Evolutionary conservation across 768 basidiomycete genomes (phyloP).

Genomic region (Gymnopilus junonius): DNA sequence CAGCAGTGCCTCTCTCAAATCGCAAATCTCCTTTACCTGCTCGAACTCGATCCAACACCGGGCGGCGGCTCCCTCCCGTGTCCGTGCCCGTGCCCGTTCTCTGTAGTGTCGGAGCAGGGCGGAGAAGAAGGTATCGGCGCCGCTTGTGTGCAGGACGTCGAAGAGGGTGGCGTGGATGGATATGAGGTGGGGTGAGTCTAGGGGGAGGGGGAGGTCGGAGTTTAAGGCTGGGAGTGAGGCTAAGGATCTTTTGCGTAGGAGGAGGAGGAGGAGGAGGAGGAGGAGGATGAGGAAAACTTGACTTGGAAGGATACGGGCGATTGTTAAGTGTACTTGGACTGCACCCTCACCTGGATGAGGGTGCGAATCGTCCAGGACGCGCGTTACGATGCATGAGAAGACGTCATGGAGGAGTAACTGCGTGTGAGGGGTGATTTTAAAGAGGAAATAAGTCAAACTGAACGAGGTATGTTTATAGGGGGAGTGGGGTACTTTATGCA

Average conservation of each 20-base stretch:
- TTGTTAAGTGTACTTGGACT: neutral
- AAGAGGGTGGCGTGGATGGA: neutral
- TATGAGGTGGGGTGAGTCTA: neutral
- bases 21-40: too few species aligned
- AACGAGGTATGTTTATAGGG: neutral
- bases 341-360: neutral
- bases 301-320: neutral
- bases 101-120: neutral
- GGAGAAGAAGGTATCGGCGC: neutral
- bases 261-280: slow-evolving; percentile 1
- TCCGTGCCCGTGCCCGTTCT: too few species aligned
- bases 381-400: neutral
- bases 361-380: neutral
- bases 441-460: neutral
- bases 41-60: too few species aligned
- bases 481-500: neutral
- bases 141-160: neutral
- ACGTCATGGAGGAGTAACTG: neutral
- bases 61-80: too few species aligned
- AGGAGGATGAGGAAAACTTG: neutral
- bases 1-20: neutral
- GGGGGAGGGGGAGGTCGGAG: slow-evolving; percentile 4
- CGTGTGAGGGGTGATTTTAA: too few species aligned
- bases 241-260: too few species aligned
- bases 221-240: neutral